These are phyloP conservation scores for Fusarium nisikadoi DNA, from an alignment of 2,329 filamentous ascomycete species.

Conservation along the genomic window DNA sequence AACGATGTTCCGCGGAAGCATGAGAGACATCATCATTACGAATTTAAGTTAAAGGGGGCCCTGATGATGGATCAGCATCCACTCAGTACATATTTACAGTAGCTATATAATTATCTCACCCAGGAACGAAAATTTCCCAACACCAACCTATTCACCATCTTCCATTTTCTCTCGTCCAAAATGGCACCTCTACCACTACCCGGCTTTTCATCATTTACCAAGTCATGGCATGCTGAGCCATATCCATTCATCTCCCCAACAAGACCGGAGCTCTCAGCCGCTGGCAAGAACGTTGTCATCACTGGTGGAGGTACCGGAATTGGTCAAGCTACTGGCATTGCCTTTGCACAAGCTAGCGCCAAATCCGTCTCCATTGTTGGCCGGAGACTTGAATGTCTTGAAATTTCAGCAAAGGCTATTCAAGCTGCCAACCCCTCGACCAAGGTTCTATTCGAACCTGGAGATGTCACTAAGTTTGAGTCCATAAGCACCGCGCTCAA, in stretches of 20 bases:
- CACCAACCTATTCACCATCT: rapidly evolving
- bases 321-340: constrained; percentile 69
- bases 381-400: constrained; percentile 47
- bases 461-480: not conserved
- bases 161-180: rapidly evolving
- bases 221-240: constrained; percentile 31
- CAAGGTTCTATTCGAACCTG: not conserved
- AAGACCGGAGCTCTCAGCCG: constrained; percentile 47
- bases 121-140: not conserved
- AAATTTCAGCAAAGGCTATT: constrained; percentile 25
- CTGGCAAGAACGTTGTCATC: constrained; percentile 65
- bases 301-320: constrained; percentile 72
- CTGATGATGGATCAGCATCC: rapidly evolving
- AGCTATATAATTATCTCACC: not conserved
- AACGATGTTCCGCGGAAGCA: not conserved
- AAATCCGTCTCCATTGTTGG: constrained; percentile 52
- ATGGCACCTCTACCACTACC: not conserved
- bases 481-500: not conserved
- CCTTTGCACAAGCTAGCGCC: constrained; percentile 59
- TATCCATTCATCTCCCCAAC: constrained; percentile 47
- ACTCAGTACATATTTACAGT: rapidly evolving
- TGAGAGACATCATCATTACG: rapidly evolving
- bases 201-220: constrained; percentile 26
- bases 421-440: not conserved
- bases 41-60: rapidly evolving